phyloP scores from a whole-genome alignment of 495 filamentous ascomycete species.

The Penicillium samsonianum region DNA sequence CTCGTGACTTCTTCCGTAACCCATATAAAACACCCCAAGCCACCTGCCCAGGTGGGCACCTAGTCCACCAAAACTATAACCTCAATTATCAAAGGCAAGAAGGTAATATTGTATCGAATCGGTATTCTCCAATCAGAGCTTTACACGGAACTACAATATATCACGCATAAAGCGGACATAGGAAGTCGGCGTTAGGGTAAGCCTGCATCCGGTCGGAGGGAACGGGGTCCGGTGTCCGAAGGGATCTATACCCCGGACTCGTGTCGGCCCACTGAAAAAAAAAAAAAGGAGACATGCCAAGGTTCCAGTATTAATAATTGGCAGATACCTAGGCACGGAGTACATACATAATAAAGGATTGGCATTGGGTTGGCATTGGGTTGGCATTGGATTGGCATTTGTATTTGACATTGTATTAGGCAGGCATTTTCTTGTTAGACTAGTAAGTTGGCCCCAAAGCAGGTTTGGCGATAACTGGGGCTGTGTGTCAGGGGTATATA shows the following conservation, averaged over 20 bases:
- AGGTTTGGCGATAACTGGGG: conserved; percentile 1
- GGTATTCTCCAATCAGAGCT: background rate
- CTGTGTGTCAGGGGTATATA: background rate
- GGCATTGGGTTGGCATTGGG: too few relatives aligned
- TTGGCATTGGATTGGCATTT: background rate
- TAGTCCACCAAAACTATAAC: background rate
- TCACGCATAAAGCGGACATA: conserved; percentile 1
- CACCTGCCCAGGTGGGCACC: background rate
- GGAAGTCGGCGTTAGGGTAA: conserved; percentile 9
- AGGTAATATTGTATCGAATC: background rate
- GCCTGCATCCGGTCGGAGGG: conserved; percentile 21
- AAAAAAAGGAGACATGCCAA: conserved; percentile 3
- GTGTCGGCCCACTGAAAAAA: conserved; percentile 1
- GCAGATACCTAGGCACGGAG: background rate
- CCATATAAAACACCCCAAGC: background rate
- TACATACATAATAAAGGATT: too few relatives aligned
- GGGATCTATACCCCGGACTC: conserved; percentile 24
- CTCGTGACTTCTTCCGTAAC: background rate
- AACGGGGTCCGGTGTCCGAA: conserved; percentile 27
- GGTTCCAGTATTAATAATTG: background rate
- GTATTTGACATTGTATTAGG: conserved; percentile 5
- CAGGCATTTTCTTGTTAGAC: background rate
- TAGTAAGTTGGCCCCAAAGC: background rate
- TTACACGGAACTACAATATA: background rate
- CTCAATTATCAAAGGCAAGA: background rate